Percentiles rank a stretch among this genome's conserved stretches.
Evolutionary conservation across 345 rosid genomes (phyloP).

Genomic region (Rhizophora apiculata): DNA sequence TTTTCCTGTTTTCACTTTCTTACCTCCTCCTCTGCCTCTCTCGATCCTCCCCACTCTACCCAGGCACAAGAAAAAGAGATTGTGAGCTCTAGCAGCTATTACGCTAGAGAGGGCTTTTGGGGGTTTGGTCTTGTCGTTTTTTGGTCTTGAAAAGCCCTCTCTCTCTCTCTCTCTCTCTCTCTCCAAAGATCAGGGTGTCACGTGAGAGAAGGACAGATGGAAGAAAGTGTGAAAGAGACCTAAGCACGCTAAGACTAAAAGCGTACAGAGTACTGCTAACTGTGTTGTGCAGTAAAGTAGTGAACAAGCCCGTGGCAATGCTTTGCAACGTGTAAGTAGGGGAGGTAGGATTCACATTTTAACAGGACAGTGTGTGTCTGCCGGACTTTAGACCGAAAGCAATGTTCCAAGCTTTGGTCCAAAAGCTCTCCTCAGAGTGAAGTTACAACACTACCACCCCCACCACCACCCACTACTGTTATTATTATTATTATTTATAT

Average conservation of each 20-base stretch:
- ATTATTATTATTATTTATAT: no score
- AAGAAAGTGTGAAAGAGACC: not conserved
- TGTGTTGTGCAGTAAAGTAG: not conserved
- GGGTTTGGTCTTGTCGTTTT: not conserved
- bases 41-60: slow-evolving; percentile 8
- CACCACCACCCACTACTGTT: no score
- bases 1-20: slow-evolving; percentile 8
- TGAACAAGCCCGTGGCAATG: not conserved
- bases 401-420: no score
- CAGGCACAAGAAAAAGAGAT: slow-evolving; percentile 10
- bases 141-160: not conserved
- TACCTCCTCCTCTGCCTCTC: not conserved
- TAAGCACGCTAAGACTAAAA: not conserved
- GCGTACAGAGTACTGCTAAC: slow-evolving; percentile 7
- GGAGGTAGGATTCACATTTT: not conserved
- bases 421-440: no score
- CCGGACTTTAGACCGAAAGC: no score
- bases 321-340: no score
- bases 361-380: not conserved
- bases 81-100: slow-evolving; percentile 9
- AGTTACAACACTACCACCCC: no score
- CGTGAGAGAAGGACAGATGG: slow-evolving; percentile 46
- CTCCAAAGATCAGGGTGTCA: slow-evolving; percentile 36
- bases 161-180: not conserved
- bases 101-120: not conserved